Base-by-base conservation (phyloP, 2,329 filamentous ascomycete genomes). In the Botrytis pseudocinerea region DNA sequence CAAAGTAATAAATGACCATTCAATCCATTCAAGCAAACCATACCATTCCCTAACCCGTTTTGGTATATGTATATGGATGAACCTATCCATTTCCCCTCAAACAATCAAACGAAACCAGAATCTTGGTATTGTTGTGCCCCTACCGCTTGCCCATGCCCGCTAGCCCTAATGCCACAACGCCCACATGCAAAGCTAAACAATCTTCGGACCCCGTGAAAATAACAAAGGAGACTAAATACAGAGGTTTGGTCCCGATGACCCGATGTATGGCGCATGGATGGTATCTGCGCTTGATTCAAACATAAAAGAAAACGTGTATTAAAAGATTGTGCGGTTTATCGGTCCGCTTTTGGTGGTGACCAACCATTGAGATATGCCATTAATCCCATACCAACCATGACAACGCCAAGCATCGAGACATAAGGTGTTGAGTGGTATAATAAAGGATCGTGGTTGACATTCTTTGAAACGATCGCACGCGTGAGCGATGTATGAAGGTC, bases 301-400 rank as follows among this genome's bases (percentile, higher is more conserved):
- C 65, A 69, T 32, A 59, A 69, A 57, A 28, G n/a, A 57, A 68
- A 68, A 40, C 51, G 35, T 69, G 48, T 69, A 42, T 32, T 61
- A 38, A 70, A 46, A 46, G 68, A 70, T 46, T 62, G 68, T 68
- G 8, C 60, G 40, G 44, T 74, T 70, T 78, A 81, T 76, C 76
- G 76, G 60, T 81, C 79, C 38, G 77, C 77, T 74, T 81, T 81
- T 57, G 78, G 76, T 66, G 79, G 76, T 75, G 94, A 92, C 92
- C 92, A 95, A 69, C 92, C 91, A 79, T 96, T 96, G 77, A 96
- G 86, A 82, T 94, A 95, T 60, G 92, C 92, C 93, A 96, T 96
- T 76, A 96, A 82, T 22, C 93, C 92, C 84, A 96, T 91, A 46
- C 93, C 93, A 74, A 96, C 84, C 72, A 96, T 82, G 40, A 96